Base-by-base conservation (phyloP, 805 yeast genomes). In the Saturnispora zaruensis region DNA sequence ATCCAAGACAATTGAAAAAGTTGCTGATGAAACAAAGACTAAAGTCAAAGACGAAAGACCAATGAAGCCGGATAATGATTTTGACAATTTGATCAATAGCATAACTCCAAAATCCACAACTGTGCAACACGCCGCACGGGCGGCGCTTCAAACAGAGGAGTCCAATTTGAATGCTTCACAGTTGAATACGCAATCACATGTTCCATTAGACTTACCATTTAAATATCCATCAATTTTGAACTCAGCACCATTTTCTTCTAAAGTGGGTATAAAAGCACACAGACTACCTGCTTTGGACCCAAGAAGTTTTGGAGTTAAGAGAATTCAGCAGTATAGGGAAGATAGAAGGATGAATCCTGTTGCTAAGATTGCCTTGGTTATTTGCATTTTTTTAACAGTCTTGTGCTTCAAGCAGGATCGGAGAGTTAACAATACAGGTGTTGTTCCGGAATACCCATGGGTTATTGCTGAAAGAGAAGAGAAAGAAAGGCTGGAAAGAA, bases 161-260 rank as follows among this genome's bases (percentile, higher is more conserved):
- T 45, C 38, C 18, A 46, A 44, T 14, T n/a, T 50, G 6, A 54
- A 51, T 37, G 43, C 55, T 16, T 40, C 47, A 14, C 51, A 52
- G 16, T 21, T 56, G 26, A 51, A 53, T 41, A 47, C 41, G 7
- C 46, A 53, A 33, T 46, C 49, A 0, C 53, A 49, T n/a, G 47
- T 47, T 4, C 89, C 87, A 1, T 74, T 72, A 44, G 88, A 83
- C 61, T 66, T 82, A 49, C 84, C 87, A 1, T 82, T 81, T 59
- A 60, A 62, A 24, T 45, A 68, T 3, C 78, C 82, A 2, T 63
- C 70, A 11, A 53, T 60, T 26, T 50, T 65, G 33, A 55, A 58
- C 38, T 55, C 65, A 7, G 34, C 50, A 21, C 45, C 45, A 4
- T 44, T 60, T 2, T 51, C 47, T 3, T 74, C 75, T 1, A 44